Conservation (phyloP, 2,329 filamentous ascomycete species). For the Rasamsonia emersonii region DNA sequence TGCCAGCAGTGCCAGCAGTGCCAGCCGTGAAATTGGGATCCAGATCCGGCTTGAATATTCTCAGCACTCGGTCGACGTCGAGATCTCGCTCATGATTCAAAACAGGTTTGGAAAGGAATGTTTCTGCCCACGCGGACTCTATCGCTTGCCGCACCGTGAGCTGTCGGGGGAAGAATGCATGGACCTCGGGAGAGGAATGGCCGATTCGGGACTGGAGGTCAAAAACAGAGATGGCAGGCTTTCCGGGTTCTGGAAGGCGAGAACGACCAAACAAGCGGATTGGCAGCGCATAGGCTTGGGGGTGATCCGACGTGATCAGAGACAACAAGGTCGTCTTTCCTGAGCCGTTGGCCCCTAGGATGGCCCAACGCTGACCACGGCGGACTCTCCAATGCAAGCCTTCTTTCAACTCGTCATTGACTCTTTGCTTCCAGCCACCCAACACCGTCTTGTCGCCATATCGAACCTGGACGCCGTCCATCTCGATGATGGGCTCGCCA, state of each 20-base stretch:
- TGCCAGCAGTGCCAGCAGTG: too few species aligned
- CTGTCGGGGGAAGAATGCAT: slow-evolving; percentile 78
- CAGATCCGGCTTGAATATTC: slow-evolving; percentile 73
- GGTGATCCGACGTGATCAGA: slow-evolving; percentile 89
- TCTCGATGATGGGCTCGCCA: slow-evolving; percentile 71
- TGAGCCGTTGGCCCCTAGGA: slow-evolving; percentile 88
- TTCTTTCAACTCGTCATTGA: slow-evolving; percentile 41
- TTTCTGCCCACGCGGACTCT: slow-evolving; percentile 84
- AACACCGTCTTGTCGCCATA: slow-evolving; percentile 73
- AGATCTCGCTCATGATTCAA: slow-evolving; percentile 49
- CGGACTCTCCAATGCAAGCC: slow-evolving; percentile 78
- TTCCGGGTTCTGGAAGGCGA: slow-evolving; percentile 64
- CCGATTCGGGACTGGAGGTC: slow-evolving; percentile 85
- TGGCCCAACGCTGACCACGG: slow-evolving; percentile 77
- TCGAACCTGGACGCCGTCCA: slow-evolving; percentile 72
- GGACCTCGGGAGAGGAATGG: slow-evolving; percentile 88
- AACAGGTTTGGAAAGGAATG: slow-evolving; percentile 63
- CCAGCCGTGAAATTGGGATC: slow-evolving; percentile 41
- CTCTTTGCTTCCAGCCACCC: slow-evolving; percentile 65
- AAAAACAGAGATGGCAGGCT: slow-evolving; percentile 76
- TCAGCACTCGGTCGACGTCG: slow-evolving; percentile 60
- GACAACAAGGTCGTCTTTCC: slow-evolving; percentile 94
- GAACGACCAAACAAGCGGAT: slow-evolving; percentile 78
- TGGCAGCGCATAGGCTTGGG: slow-evolving; percentile 83
- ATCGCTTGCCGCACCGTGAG: slow-evolving; percentile 66